Conservation (phyloP, 2,329 filamentous ascomycete genomes). For the Penicillium sp. region DNA sequence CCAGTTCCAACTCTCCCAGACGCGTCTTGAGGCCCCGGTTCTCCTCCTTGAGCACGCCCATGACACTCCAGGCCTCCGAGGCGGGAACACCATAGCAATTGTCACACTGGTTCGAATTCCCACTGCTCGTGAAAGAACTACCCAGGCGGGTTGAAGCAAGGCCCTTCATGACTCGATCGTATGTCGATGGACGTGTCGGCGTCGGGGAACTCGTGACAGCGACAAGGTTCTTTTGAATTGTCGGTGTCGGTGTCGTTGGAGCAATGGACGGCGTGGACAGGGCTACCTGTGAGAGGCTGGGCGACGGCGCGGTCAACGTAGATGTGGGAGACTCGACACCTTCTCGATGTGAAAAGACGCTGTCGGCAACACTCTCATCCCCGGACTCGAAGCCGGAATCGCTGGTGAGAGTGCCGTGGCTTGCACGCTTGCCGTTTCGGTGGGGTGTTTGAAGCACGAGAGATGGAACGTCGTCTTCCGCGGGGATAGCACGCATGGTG, state of each 20-base stretch:
- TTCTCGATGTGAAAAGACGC: constrained; percentile 45
- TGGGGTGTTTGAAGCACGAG: constrained; percentile 34
- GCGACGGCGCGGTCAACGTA: constrained; percentile 34
- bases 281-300: constrained; percentile 35
- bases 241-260: constrained; percentile 30
- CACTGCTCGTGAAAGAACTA: constrained; percentile 29
- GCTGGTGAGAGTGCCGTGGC: constrained; percentile 42
- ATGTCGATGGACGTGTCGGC: constrained; percentile 32
- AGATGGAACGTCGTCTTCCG: constrained; percentile 33
- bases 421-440: constrained; percentile 36
- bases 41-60: constrained; percentile 52
- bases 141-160: constrained; percentile 34
- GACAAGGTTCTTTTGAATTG: constrained; percentile 31
- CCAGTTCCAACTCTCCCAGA: constrained; percentile 51
- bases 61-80: constrained; percentile 51
- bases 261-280: constrained; percentile 25
- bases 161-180: constrained; percentile 45
- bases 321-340: constrained; percentile 33
- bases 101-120: constrained; percentile 33
- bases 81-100: constrained; percentile 41
- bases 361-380: constrained; percentile 49
- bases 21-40: constrained; percentile 51
- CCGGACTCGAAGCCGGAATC: constrained; percentile 60
- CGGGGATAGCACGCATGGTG: constrained; percentile 28
- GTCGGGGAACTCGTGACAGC: constrained; percentile 18